phyloP scores from a whole-genome alignment of 805 yeast species.

The Saccharomycopsis guyanensis region DNA sequence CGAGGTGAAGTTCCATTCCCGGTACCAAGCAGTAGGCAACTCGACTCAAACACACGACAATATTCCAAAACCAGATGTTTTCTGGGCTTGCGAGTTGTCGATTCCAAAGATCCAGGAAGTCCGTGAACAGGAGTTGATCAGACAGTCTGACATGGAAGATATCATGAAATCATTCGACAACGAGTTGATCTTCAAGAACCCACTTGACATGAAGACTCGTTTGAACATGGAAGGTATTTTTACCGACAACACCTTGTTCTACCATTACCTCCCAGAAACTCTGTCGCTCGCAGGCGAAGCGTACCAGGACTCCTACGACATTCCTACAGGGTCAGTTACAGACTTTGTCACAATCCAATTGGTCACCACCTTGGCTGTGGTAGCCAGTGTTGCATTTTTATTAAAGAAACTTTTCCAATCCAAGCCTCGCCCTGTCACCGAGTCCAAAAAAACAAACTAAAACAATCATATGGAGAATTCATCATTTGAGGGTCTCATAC shows the following conservation, averaged over 20 bases:
- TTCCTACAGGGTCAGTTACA: not conserved
- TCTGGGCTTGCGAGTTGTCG: constrained; percentile 21
- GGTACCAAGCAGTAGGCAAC: constrained; percentile 13
- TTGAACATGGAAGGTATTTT: constrained; percentile 20
- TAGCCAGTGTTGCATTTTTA: not conserved
- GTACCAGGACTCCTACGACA: not conserved
- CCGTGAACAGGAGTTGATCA: not conserved
- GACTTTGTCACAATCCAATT: not conserved
- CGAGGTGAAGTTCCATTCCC: constrained; percentile 16
- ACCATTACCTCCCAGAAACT: constrained; percentile 10
- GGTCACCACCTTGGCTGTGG: not conserved
- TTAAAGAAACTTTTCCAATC: not conserved
- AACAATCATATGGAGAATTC: not conserved
- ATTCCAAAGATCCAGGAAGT: not conserved
- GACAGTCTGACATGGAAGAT: constrained; percentile 4
- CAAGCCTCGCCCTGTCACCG: not conserved
- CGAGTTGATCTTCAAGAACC: constrained; percentile 14
- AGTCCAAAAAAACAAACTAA: not conserved
- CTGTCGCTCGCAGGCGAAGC: not conserved
- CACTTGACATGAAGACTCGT: constrained; percentile 14
- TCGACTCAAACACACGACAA: constrained; percentile 1
- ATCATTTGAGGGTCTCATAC: not conserved
- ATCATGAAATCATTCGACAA: constrained; percentile 6
- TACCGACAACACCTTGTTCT: constrained; percentile 21
- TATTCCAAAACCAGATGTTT: constrained; percentile 19